Evolutionary conservation across 2,329 filamentous ascomycete genomes (phyloP).

Genomic region (Alternaria hordeiaustralica): DNA sequence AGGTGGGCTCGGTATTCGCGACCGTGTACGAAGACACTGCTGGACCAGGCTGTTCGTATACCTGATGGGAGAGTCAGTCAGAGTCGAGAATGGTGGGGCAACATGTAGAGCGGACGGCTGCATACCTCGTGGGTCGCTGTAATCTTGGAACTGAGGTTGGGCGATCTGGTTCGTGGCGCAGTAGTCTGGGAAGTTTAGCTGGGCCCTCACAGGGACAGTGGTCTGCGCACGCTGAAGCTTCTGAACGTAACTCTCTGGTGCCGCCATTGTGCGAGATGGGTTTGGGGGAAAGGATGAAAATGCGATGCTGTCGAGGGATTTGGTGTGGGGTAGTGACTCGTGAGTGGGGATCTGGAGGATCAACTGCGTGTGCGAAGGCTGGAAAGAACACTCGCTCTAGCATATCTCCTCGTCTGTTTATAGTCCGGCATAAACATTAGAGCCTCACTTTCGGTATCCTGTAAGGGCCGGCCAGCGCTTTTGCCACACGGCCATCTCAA

Average conservation of each 20-base stretch:
- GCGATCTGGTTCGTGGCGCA: conserved; percentile 44
- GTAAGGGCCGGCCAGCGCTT: conserved; percentile 22
- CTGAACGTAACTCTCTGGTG: conserved; percentile 39
- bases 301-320: conserved; percentile 18
- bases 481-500: conserved; percentile 34
- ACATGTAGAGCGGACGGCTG: background rate
- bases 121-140: conserved; percentile 47
- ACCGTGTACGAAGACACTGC: conserved; percentile 44
- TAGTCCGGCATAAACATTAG: conserved; percentile 31
- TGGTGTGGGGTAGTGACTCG: conserved; percentile 28
- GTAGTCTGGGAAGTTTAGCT: conserved; percentile 35
- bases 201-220: background rate
- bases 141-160: conserved; percentile 47
- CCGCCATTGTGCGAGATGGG: conserved; percentile 34
- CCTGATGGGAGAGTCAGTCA: conserved; percentile 30
- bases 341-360: conserved; percentile 32
- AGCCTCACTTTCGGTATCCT: conserved; percentile 35
- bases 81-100: background rate
- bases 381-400: conserved; percentile 28
- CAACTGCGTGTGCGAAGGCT: conserved; percentile 29
- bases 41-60: conserved; percentile 46
- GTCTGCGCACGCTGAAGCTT: conserved; percentile 41
- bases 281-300: conserved; percentile 17
- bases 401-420: conserved; percentile 38
- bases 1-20: conserved; percentile 43